Evolutionary conservation across 2,329 filamentous ascomycete genomes (phyloP), one percentile per base, ranked within the genome.

Genomic region (Apiospora phragmitis): DNA sequence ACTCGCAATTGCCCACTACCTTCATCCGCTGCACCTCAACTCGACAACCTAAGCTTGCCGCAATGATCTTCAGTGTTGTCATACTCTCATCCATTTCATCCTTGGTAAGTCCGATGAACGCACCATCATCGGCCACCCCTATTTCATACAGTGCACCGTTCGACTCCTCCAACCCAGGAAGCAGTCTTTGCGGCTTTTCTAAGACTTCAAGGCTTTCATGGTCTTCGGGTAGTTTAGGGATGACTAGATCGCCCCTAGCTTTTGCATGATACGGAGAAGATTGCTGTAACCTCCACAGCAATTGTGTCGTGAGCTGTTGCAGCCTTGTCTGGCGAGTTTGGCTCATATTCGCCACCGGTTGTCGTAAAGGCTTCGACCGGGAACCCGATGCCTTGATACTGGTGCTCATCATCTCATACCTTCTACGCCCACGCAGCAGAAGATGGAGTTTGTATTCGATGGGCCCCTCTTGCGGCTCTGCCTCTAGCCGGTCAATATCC

Each of bases 381-480:
- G 77, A 75, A 71, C 77, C 77, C 41, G 77, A 79, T 75, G 26
- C 74, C 73, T 26, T 74, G 70, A 4, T 41, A 8, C 79, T 85
- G 1, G 94, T 97, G 74, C 90, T 95, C 79, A 91, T 91, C 42
- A 87, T 88, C 45, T 86, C 87, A 80, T 95, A 97, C 8, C 88
- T 89, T 72, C 94, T 89, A 71, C 95, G 88, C 21, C 93, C 91
- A 45, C 94, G 90, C 68, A 98, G 84, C 8, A 98, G 87, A 7
- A 99, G 85, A 82, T 98, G 96, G 59, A 99, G 84, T 81, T 99
- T 99, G 83, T 99, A 99, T 82, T 99, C 96, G 0, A 94, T 97
- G 24, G 96, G 94, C 0, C 96, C 96, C 73, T 97, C 92, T 79
- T 98, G 95, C 7, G 95, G 95, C 80, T 99, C 96, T 16, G 95